Evolutionary conservation across 371 early-diverging fungal genomes (phyloP), one percentile per base, ranked within the genome.

Genomic region (Polyrhizophydium stewartii): DNA sequence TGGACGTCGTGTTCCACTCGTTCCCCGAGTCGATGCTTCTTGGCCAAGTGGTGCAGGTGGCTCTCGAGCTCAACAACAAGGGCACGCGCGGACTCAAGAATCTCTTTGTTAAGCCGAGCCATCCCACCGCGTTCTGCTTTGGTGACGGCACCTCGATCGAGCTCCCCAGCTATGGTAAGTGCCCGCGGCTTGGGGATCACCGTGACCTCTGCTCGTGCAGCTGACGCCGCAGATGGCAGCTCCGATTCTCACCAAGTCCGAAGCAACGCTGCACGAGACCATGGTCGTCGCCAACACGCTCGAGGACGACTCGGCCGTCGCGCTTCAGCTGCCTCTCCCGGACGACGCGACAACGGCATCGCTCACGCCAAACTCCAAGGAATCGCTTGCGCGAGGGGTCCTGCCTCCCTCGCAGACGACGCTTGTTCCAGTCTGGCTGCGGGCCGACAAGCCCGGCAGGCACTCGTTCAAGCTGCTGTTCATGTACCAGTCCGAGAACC

Each of bases 391-490:
- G 7, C 3, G 3, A 10, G 49, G 49, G 7, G 28, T 47, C 7
- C 49, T 47, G 22, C 28, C 49, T 16, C 9, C 49, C 3, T 3
- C 49, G 7, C 3, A 7, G 51, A 87, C 89, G 0, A 84, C 89
- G 1, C 63, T 76, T 0, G 79, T 97, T 1, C 94, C 96, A 0
- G 64, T 93, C 35, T 95, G 93, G 93, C 71, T 94, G 21, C 87
- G 95, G 19, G 94, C 92, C 2, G 95, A 94, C 66, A 85, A 87
- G 35, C 90, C 93, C 53, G 97, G 97, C 41, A 86, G 86, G 52
- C 92, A 93, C 64, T 76, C 72, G 28, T 87, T 93, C 59, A 72
- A 83, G 55, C 78, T 96, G 59, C 66, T 82, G 65, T 82, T 82
- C 58, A 63, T 68, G n/a, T 82, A 82, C 56, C 76, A 88, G 58